Conservation (phyloP, 805 yeast species). For the Starmerella ratchasimensis region DNA sequence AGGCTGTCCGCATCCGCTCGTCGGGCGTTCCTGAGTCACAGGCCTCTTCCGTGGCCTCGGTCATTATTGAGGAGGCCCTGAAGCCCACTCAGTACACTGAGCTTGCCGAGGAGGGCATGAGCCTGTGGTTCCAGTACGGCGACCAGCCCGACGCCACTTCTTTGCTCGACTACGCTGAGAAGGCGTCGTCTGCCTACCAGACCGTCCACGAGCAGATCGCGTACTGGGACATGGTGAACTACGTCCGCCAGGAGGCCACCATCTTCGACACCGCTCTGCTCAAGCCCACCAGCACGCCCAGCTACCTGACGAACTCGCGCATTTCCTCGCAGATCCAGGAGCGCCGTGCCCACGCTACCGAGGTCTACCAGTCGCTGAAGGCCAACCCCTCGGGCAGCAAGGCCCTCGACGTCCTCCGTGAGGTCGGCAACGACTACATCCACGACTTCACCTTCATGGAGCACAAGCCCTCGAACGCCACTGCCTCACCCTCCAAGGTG, state of each 20-base stretch:
- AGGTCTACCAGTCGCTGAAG: constrained; percentile 3
- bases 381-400: constrained; percentile 11
- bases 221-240: constrained; percentile 8
- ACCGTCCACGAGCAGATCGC: constrained; percentile 4
- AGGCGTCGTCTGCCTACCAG: constrained; percentile 8
- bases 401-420: constrained; percentile 4
- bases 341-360: constrained; percentile 1
- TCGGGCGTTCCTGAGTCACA: constrained; percentile 4
- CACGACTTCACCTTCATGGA: constrained; percentile 8
- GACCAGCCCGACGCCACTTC: constrained; percentile 7
- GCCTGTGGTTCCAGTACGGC: constrained; percentile 4
- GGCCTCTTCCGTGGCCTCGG: constrained; percentile 14
- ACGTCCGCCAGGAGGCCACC: constrained; percentile 8
- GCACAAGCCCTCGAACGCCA: neutral
- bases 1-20: constrained; percentile 9
- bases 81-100: constrained; percentile 11
- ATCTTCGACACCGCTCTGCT: constrained; percentile 5
- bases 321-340: neutral
- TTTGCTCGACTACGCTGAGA: constrained; percentile 8
- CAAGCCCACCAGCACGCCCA: neutral
- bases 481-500: no score
- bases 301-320: neutral
- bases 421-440: constrained; percentile 3
- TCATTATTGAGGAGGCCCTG: constrained; percentile 9
- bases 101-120: constrained; percentile 4